These are phyloP conservation scores for Trichoderma virens DNA, from an alignment of 495 filamentous ascomycete genomes.

Conservation along the genomic window DNA sequence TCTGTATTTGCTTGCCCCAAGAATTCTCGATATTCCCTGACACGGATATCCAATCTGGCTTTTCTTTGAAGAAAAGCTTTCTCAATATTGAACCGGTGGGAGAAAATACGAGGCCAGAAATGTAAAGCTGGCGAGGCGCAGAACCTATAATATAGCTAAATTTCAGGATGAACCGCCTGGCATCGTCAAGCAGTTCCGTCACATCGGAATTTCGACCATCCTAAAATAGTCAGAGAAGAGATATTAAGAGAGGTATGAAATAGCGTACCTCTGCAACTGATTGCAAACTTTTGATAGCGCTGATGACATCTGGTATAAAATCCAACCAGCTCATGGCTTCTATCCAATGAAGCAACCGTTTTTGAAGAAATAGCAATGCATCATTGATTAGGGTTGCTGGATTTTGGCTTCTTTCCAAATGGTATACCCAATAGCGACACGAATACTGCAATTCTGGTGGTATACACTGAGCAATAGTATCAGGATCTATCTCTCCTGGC, in stretches of 20 bases:
- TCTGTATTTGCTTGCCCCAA: neutral
- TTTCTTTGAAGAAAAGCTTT: neutral
- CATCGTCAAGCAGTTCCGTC: neutral
- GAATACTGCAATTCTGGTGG: neutral
- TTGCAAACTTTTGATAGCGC: neutral
- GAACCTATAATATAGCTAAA: neutral
- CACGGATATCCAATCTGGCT: neutral
- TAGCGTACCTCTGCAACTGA: neutral
- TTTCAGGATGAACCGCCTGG: neutral
- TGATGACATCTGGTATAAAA: neutral
- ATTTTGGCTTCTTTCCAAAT: neutral
- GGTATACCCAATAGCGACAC: neutral
- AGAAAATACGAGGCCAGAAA: neutral
- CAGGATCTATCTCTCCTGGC: neutral
- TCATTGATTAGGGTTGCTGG: neutral
- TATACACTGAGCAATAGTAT: neutral
- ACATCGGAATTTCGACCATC: neutral
- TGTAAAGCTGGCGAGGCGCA: neutral
- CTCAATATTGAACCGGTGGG: neutral
- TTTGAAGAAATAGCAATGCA: neutral
- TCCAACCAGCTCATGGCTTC: neutral
- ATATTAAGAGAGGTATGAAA: neutral
- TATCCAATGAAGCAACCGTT: neutral
- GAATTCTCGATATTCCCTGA: neutral
- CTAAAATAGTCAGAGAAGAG: neutral